Base-by-base conservation (phyloP, 352 stramenopile genomes). In the Phytopythium vexans region DNA sequence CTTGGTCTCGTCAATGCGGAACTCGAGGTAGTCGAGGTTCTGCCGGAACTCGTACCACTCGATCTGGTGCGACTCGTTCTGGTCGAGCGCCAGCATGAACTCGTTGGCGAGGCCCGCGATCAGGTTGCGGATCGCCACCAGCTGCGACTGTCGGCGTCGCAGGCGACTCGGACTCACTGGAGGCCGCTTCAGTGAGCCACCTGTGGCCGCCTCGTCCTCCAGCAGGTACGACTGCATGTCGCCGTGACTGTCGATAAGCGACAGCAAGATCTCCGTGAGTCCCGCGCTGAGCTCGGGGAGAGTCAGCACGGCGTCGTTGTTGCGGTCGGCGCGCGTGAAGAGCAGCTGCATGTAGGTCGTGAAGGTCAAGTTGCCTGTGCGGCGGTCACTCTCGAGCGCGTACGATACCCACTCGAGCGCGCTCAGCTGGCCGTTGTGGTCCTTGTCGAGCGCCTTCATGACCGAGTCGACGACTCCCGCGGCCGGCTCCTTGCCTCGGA, bases 41-140 rank as follows among this genome's bases (percentile, higher is more conserved):
- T 78, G 72, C 6, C 77, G 79, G 47, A 89, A 91, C 49, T 91
- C 77, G 52, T 77, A 85, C 77, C 81, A 91, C 54, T 91, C 77
- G 52, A 91, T 82, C 21, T 65, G 63, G 15, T 70, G 60, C 49
- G 66, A 82, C 31, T 81, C 56, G 60, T 87, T 86, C 45, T 64
- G 72, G 57, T 86, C 81, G 3, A 91, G 40, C 32, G 67, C 66
- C 14, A 60, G 37, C 72, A 87, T 77, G 35, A 88, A 62, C 47
- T 87, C 77, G 44, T 76, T 86, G 5, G 72, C 72, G 8, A 91
- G 60, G 0, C 70, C 64, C 1, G 60, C 51, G 35, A 83, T 64
- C 10, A 91, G 64, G 14, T 55, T 65, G 8, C 66, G 56, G 40
- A 89, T 66, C 11, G 56, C 58, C 9, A 64, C 46, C 35, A 48